A percentile compares a stretch with the other conserved stretches of the same genome.
Conservation (phyloP, 2,329 filamentous ascomycete genomes). For the Sclerotinia subarctica region DNA sequence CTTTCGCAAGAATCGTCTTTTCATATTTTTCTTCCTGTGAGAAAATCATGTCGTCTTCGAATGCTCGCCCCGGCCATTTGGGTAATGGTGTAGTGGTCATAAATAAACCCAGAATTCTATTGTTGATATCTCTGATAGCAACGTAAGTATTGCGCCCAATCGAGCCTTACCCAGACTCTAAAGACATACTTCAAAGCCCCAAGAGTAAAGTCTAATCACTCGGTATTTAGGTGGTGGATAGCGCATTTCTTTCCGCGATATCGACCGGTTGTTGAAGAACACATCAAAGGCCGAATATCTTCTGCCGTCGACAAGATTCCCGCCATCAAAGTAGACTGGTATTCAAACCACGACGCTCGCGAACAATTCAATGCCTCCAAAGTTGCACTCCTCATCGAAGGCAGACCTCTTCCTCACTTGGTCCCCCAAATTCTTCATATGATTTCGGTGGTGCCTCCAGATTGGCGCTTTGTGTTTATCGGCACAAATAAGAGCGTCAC, state of each 20-base stretch:
- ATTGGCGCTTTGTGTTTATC: constrained; percentile 58
- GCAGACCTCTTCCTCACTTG: constrained; percentile 48
- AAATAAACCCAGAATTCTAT: constrained; percentile 30
- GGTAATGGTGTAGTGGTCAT: constrained; percentile 30
- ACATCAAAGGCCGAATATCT: constrained; percentile 32
- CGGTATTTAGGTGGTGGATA: constrained; percentile 45
- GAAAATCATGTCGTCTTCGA: constrained; percentile 4
- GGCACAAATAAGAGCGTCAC: constrained; percentile 45
- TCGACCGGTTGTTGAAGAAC: constrained; percentile 43
- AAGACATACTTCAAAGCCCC: neutral
- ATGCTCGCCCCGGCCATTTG: constrained; percentile 21
- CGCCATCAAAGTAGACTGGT: constrained; percentile 36
- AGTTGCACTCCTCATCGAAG: constrained; percentile 55
- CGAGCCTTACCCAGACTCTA: neutral
- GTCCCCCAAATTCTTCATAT: constrained; percentile 55
- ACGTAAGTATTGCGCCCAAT: constrained; percentile 30
- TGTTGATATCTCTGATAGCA: constrained; percentile 31
- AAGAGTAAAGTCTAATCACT: neutral
- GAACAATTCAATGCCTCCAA: constrained; percentile 42
- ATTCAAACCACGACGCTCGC: constrained; percentile 31
- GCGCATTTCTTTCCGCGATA: constrained; percentile 46
- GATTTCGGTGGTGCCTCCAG: constrained; percentile 54
- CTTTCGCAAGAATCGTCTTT: neutral
- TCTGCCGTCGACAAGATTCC: constrained; percentile 35
- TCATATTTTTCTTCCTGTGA: neutral